These are phyloP conservation scores for Talaromyces thailandensis DNA, from an alignment of 495 filamentous ascomycete species.

Conservation along the genomic window DNA sequence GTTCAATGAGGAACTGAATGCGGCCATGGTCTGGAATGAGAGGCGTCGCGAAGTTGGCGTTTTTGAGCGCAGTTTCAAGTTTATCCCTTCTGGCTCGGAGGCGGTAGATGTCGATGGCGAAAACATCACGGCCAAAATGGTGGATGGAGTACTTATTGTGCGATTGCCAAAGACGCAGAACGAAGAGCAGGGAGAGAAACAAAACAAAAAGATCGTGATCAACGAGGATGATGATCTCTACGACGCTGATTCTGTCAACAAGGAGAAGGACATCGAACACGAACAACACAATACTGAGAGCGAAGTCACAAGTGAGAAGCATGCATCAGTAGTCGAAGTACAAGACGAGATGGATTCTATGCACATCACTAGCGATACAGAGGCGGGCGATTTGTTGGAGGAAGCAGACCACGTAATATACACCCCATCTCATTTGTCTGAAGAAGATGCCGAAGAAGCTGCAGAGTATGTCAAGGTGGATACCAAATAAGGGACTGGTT, in stretches of 20 bases:
- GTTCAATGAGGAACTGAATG: constrained; percentile 58
- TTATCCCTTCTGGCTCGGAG: constrained; percentile 40
- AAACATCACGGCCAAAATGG: constrained; percentile 60
- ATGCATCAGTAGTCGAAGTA: constrained; percentile 13
- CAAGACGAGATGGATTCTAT: constrained; percentile 8
- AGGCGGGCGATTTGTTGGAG: background rate
- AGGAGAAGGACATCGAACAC: background rate
- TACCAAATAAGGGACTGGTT: background rate
- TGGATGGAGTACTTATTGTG: constrained; percentile 60
- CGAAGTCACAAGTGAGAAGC: constrained; percentile 10
- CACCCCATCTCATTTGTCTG: constrained; percentile 14
- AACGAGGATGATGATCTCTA: constrained; percentile 11
- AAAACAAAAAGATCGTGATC: constrained; percentile 15
- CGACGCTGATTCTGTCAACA: constrained; percentile 1
- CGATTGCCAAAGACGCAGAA: constrained; percentile 57
- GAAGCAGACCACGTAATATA: background rate
- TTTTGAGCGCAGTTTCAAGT: constrained; percentile 60
- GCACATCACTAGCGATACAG: constrained; percentile 5
- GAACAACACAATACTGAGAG: background rate
- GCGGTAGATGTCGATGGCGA: constrained; percentile 56
- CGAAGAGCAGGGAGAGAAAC: constrained; percentile 7
- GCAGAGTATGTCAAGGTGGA: constrained; percentile 25
- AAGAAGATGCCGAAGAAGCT: constrained; percentile 17
- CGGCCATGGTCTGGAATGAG: constrained; percentile 54
- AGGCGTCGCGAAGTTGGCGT: constrained; percentile 51